Percentiles rank a stretch among this genome's conserved stretches.
Conservation (phyloP, 306 rosid species). For the Gastrolobium villosum region DNA sequence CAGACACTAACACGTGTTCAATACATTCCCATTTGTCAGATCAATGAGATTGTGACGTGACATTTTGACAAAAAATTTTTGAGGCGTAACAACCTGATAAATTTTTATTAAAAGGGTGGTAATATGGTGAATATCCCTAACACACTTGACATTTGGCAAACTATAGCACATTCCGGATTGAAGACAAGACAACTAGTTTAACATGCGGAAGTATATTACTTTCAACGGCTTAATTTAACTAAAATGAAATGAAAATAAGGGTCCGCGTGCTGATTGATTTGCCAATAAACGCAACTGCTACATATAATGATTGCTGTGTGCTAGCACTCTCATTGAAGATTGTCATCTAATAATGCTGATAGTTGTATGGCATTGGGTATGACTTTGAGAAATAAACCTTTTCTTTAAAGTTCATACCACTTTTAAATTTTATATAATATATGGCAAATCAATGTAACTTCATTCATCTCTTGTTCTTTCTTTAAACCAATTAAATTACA, state of each 20-base stretch:
- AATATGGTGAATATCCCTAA: too few relatives aligned
- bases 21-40: too few relatives aligned
- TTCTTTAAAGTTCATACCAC: background rate
- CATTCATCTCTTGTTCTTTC: constrained; percentile 2
- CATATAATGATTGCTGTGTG: constrained; percentile 15
- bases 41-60: too few relatives aligned
- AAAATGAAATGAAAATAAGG: background rate
- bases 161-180: background rate
- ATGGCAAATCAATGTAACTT: background rate
- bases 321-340: background rate
- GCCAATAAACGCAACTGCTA: background rate
- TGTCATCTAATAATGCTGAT: constrained; percentile 15
- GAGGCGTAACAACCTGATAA: too few relatives aligned
- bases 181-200: background rate
- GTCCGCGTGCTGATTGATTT: background rate
- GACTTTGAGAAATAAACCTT: background rate
- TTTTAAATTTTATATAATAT: constrained; percentile 13
- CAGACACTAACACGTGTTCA: too few relatives aligned
- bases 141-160: background rate
- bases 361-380: constrained; percentile 54
- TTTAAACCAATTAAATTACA: constrained; percentile 35
- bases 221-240: too few relatives aligned
- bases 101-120: too few relatives aligned
- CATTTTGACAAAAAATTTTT: too few relatives aligned
- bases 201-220: background rate